Percentiles rank a stretch among this genome's conserved stretches.
Evolutionary conservation across 176 grass and related monocot species (phyloP).

Genomic region (Bonia amplexicaulis): DNA sequence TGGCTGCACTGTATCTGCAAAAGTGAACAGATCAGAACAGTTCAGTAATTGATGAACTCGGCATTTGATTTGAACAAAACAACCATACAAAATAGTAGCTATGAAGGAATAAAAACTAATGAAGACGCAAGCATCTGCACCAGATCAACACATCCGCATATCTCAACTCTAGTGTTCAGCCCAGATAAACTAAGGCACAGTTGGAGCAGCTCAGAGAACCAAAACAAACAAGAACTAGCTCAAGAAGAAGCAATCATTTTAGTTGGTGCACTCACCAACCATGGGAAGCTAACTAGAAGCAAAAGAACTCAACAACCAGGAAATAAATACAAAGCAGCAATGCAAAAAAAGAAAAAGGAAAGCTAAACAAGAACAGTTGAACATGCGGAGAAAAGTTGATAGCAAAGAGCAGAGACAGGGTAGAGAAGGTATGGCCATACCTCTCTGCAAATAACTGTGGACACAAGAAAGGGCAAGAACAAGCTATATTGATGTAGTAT

Average conservation of each 20-base stretch:
- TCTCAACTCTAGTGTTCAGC: background rate
- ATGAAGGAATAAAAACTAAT: background rate
- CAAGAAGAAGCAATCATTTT: conserved; percentile 1
- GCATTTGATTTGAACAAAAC: conserved; percentile 19
- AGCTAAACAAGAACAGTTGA: background rate
- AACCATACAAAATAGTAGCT: conserved; percentile 11
- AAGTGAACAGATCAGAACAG: background rate
- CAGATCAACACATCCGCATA: background rate
- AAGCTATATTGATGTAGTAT: conserved; percentile 1
- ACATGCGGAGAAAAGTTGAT: background rate
- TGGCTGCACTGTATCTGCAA: background rate
- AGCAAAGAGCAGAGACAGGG: conserved; percentile 1
- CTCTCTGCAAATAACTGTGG: background rate
- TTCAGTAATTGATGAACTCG: background rate
- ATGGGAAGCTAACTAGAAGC: conserved; percentile 22
- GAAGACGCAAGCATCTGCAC: background rate
- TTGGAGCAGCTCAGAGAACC: background rate
- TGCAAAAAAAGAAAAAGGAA: background rate
- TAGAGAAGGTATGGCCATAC: conserved; percentile 23
- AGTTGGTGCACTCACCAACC: conserved; percentile 26
- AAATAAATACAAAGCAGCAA: background rate
- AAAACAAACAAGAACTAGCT: background rate
- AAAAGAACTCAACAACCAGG: conserved; percentile 25
- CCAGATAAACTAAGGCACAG: background rate
- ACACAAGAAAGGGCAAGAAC: conserved; percentile 18